Evolutionary conservation across 2,329 filamentous ascomycete genomes (phyloP), one percentile per base, ranked within the genome.

Genomic region (Neofusicoccum kwambonambiense): DNA sequence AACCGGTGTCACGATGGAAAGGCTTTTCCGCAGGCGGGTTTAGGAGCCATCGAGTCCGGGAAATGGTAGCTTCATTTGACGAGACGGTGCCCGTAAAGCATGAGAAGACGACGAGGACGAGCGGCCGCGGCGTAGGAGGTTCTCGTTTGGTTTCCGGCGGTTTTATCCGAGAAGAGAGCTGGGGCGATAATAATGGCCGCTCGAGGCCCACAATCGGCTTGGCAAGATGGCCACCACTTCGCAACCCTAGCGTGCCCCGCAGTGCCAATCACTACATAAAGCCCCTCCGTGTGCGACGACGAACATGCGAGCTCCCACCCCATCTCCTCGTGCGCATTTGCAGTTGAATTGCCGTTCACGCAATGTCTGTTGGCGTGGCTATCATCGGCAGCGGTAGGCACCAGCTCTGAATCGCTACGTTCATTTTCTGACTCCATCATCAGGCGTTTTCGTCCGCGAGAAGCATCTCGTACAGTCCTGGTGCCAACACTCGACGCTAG

Each of bases 381-480:
- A 81, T 90, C 64, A 82, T 90, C 62, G 87, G 87, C 42, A 84
- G 84, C 67, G 87, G 74, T 73, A 71, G 17, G 66, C n/a, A 27
- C 50, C 12, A 39, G 8, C 62, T 19, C 2, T 13, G 15, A 17
- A 52, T 31, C 9, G 5, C 12, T 9, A 5, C 27, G 13, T n/a
- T 22, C 54, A 8, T 35, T 15, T 27, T 39, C 57, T 60, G 41
- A 60, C 56, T 35, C 37, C 42, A 47, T 60, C 31, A 31, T 37
- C 62, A 75, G 75, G 87, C 70, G 86, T 89, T 70, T 89, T 89
- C 69, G 84, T 84, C 69, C 83, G 82, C 70, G 82, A 84, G 71
- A 78, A 86, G 67, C 86, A 88, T 69, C 77, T 88, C 67, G 83
- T 85, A 70, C 51, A 49, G 17, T n/a, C 45, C 68, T 83, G 85